Evolutionary conservation across 83 land plant genomes (phyloP).

Genomic region (Thuja plicata): DNA sequence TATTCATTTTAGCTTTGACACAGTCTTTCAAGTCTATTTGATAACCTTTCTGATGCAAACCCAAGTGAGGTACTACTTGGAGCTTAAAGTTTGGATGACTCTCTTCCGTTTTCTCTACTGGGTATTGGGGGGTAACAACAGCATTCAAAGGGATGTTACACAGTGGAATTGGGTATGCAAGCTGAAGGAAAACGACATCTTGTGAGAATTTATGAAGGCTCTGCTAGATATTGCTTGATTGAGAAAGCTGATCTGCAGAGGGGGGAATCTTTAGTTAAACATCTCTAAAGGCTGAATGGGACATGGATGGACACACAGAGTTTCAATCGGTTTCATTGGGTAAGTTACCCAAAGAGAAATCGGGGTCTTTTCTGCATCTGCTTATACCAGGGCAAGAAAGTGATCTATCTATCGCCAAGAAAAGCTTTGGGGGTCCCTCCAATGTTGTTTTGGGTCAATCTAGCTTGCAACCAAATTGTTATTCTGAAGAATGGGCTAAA

Average conservation of each 20-base stretch:
- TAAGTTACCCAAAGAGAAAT: background rate
- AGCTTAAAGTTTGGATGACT: background rate
- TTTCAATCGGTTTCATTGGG: background rate
- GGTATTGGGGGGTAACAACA: background rate
- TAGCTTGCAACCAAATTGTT: background rate
- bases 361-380: background rate
- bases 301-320: background rate
- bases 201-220: background rate
- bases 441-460: background rate
- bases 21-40: background rate
- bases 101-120: background rate
- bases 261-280: background rate
- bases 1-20: background rate
- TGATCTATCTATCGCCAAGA: background rate
- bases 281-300: background rate
- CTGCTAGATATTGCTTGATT: background rate
- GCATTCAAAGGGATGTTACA: background rate
- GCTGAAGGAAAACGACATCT: background rate
- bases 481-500: background rate
- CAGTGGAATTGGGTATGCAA: background rate
- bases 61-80: background rate
- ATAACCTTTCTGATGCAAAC: background rate
- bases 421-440: background rate
- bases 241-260: background rate
- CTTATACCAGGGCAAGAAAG: background rate